Conservation (phyloP, 2,329 filamentous ascomycete species). For the Cladorrhinum sp. region DNA sequence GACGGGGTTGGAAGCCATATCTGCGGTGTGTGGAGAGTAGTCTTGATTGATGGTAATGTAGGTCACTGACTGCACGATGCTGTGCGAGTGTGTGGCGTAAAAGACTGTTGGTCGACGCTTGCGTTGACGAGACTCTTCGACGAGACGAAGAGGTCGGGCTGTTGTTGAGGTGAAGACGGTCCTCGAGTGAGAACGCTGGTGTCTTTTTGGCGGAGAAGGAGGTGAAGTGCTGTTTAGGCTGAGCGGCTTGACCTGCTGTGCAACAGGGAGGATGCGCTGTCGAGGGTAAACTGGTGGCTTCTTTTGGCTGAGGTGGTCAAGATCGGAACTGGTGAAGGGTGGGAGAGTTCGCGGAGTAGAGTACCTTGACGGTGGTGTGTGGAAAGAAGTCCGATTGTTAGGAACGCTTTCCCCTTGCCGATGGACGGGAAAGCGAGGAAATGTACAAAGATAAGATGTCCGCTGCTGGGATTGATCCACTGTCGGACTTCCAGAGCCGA, state of each 20-base stretch:
- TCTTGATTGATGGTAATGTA: slow-evolving; percentile 22
- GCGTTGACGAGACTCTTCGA: slow-evolving; percentile 18
- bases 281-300: slow-evolving; percentile 4
- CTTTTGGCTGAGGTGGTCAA: slow-evolving; percentile 7
- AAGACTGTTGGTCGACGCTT: slow-evolving; percentile 27
- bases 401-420: slow-evolving; percentile 19
- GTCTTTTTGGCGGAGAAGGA: slow-evolving; percentile 5
- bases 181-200: slow-evolving; percentile 8
- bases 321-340: slow-evolving; percentile 10
- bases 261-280: slow-evolving; percentile 18
- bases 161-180: slow-evolving; percentile 22
- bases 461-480: slow-evolving; percentile 22
- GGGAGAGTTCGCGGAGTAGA: slow-evolving; percentile 19
- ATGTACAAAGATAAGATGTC: slow-evolving; percentile 22
- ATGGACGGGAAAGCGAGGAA: slow-evolving; percentile 25
- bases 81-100: slow-evolving; percentile 21
- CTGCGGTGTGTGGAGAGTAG: slow-evolving; percentile 3
- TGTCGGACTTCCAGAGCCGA: slow-evolving; percentile 25
- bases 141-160: slow-evolving; percentile 27
- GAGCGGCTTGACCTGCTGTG: slow-evolving; percentile 7
- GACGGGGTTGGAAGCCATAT: slow-evolving; percentile 24
- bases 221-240: slow-evolving; percentile 1
- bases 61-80: slow-evolving; percentile 22
- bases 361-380: slow-evolving; percentile 7
- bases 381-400: slow-evolving; percentile 5